Percentiles rank a stretch among this genome's conserved stretches.
These are phyloP conservation scores for Dioscorea zingiberensis DNA, from an alignment of 106 monocot genomes.

Conservation along the genomic window DNA sequence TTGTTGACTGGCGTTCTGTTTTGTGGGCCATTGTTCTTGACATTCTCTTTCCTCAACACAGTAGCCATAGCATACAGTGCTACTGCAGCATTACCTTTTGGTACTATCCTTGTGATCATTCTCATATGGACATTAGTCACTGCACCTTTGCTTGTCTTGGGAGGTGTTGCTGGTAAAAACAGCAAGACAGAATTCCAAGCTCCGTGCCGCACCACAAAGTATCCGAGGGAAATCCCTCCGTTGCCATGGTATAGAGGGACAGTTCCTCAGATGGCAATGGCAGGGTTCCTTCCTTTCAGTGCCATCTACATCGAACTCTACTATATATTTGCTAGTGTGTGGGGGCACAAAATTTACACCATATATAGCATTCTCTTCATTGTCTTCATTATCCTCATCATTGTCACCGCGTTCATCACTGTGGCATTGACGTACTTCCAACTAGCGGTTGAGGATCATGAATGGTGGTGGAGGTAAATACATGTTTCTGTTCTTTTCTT, in stretches of 20 bases:
- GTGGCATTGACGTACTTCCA: slow-evolving; percentile 73
- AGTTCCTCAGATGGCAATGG: slow-evolving; percentile 78
- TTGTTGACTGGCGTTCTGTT: slow-evolving; percentile 65
- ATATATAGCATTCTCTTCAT: slow-evolving; percentile 76
- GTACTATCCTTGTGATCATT: slow-evolving; percentile 69
- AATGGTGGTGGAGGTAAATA: slow-evolving; percentile 85
- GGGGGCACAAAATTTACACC: slow-evolving; percentile 82
- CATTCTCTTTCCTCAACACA: slow-evolving; percentile 70
- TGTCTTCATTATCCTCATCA: slow-evolving; percentile 71
- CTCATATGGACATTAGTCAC: slow-evolving; percentile 75
- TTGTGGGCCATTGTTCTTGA: slow-evolving; percentile 70
- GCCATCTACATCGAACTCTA: slow-evolving; percentile 75
- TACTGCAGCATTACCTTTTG: slow-evolving; percentile 73
- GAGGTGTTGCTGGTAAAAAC: slow-evolving; percentile 71
- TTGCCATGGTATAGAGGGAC: slow-evolving; percentile 66
- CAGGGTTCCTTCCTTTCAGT: slow-evolving; percentile 75
- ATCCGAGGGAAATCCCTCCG: slow-evolving; percentile 68
- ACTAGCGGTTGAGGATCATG: slow-evolving; percentile 70
- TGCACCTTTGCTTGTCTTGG: slow-evolving; percentile 63
- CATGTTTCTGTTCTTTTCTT: not conserved
- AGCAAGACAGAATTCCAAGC: slow-evolving; percentile 62
- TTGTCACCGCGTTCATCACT: slow-evolving; percentile 75
- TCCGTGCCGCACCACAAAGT: slow-evolving; percentile 67
- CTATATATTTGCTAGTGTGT: slow-evolving; percentile 80
- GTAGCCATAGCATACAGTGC: slow-evolving; percentile 63